Evolutionary conservation across 805 yeast genomes (phyloP).

Genomic region (Metschnikowia rubicola): DNA sequence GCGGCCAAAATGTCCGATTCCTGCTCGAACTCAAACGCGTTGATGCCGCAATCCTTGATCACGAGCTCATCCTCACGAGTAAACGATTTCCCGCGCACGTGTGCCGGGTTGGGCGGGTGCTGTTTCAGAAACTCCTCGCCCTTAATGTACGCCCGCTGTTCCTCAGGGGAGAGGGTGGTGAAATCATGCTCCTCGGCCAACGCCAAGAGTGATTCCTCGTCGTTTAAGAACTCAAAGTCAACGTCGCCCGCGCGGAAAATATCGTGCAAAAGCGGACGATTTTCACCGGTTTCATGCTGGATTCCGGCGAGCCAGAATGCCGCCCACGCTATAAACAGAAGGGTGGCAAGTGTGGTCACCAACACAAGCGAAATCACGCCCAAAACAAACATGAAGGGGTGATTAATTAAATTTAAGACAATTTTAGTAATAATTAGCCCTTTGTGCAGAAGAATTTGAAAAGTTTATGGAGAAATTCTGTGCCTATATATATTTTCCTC

Average conservation of each 20-base stretch:
- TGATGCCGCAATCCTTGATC: conserved; percentile 36
- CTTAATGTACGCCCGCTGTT: conserved; percentile 32
- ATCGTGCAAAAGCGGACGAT: conserved; percentile 9
- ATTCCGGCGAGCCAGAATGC: conserved; percentile 1
- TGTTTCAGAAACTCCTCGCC: conserved; percentile 33
- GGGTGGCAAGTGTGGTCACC: background rate
- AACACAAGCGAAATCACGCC: background rate
- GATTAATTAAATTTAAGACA: too few relatives aligned
- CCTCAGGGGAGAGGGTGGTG: conserved; percentile 38
- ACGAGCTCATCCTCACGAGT: conserved; percentile 27
- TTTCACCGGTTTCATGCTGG: background rate
- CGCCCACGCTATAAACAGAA: background rate
- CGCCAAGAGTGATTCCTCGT: conserved; percentile 34
- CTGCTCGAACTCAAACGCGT: conserved; percentile 40
- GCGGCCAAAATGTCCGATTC: conserved; percentile 31
- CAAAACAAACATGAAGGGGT: background rate
- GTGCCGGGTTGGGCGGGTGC: conserved; percentile 31
- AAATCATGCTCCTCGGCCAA: conserved; percentile 38
- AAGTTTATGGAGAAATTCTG: too few relatives aligned
- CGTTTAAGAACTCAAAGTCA: conserved; percentile 39
- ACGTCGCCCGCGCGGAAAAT: conserved; percentile 18
- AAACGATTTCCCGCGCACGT: conserved; percentile 32
- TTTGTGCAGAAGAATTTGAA: too few relatives aligned
- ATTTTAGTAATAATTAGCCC: too few relatives aligned
- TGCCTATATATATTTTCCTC: too few relatives aligned